Conservation (phyloP, 2,329 filamentous ascomycete species). For the Blastomyces silverae region DNA sequence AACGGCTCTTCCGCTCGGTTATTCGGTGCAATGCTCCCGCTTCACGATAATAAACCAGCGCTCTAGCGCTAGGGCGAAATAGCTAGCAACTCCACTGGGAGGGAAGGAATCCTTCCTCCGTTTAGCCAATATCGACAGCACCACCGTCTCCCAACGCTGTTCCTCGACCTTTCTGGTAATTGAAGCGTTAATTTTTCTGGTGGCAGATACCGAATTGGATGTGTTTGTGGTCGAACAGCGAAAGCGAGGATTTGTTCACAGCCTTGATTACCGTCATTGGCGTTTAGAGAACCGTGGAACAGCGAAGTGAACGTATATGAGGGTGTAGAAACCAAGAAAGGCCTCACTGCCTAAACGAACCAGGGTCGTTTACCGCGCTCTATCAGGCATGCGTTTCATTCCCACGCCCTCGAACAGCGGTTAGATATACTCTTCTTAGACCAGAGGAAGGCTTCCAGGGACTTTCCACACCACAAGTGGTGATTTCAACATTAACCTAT, state of each 20-base stretch:
- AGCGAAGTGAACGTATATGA: neutral
- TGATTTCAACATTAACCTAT: neutral
- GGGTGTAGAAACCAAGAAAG: neutral
- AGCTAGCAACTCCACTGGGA: neutral
- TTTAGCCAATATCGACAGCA: neutral
- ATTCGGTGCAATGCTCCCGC: neutral
- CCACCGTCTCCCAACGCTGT: neutral
- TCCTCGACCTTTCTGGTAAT: neutral
- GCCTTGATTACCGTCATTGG: neutral
- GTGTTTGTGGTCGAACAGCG: neutral
- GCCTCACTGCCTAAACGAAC: too few relatives aligned
- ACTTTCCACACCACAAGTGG: neutral
- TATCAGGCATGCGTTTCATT: neutral
- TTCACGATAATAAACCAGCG: neutral
- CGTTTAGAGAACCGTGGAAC: too few relatives aligned
- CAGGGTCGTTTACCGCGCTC: too few relatives aligned
- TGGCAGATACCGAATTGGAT: neutral
- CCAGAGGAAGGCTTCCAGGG: neutral
- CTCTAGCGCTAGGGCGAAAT: neutral
- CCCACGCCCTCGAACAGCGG: neutral
- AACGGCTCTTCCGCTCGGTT: neutral
- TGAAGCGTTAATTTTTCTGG: neutral
- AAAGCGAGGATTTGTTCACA: neutral
- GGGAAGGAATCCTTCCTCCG: neutral
- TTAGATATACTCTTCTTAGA: neutral